Evolutionary conservation across 345 rosid genomes (phyloP), one percentile per base, ranked within the genome.

Genomic region (Garcia nutans): DNA sequence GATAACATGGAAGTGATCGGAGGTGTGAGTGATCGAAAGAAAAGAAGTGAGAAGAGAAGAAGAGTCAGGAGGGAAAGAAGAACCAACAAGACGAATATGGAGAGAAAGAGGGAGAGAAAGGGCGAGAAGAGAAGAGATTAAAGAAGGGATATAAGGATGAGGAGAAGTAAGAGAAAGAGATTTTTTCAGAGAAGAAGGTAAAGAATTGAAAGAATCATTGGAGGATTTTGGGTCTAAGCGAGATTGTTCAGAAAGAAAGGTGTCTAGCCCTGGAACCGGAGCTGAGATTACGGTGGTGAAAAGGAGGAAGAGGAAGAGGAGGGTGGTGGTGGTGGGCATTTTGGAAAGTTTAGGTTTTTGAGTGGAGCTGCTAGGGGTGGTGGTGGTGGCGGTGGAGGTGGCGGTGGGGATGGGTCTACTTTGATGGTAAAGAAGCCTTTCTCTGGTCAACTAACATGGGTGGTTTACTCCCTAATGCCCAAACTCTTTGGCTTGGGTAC

Each of bases 171-270:
- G 20, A 10, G 84, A 77, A 68, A 77, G 84, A 3, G 78, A 49
- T 16, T 69, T 81, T 64, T 74, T 77, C 52, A 81, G 72, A 60
- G 84, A 63, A 22, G 73, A 68, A 33, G 84, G 76, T 41, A 81
- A 75, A 42, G 68, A 68, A 20, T 23, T 6, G 74, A 77, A 81
- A 26, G 81, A 26, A 78, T 93, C 97, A 76, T 93, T 96, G 24
- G 84, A 62, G 49, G 93, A 86, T 55, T 83, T 86, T 11, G 92
- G 95, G 81, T 96, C 97, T 55, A 77, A 31, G 44, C 81, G 64
- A 56, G 72, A 81, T 65, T 74, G 81, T 2, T 73, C 72, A 15
- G 78, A 67, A 20, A 81, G 81, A 75, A 77, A 81, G 20, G 81
- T 24, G 84, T 81, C 84, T 2, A 81, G 70, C 23, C 84, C 84